Evolutionary conservation across 352 stramenopile genomes (phyloP).

Genomic region (Globisporangium nagaii): DNA sequence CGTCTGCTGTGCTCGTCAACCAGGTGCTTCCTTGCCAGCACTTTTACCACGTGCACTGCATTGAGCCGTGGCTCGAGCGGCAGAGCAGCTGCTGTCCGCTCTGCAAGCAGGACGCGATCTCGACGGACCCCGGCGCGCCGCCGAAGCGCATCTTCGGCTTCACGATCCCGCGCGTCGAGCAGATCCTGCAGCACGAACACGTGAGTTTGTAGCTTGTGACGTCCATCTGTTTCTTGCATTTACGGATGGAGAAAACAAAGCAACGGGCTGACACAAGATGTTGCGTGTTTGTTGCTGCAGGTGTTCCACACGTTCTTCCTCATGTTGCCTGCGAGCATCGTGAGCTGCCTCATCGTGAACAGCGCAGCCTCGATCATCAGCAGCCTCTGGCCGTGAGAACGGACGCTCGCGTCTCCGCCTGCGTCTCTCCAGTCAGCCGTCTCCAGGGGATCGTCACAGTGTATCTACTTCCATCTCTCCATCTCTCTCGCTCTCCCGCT

Average conservation of each 20-base stretch:
- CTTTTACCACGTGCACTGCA: constrained; percentile 83
- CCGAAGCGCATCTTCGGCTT: constrained; percentile 70
- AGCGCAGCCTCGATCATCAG: constrained; percentile 61
- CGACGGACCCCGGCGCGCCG: constrained; percentile 31
- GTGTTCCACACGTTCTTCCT: constrained; percentile 77
- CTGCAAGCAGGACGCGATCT: constrained; percentile 80
- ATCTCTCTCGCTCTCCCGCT: neutral
- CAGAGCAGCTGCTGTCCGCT: constrained; percentile 75
- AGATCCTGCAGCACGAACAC: constrained; percentile 75
- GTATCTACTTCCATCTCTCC: neutral
- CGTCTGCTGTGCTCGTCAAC: neutral
- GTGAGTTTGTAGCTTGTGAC: constrained; percentile 16
- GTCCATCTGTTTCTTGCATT: too few species aligned
- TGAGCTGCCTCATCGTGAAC: constrained; percentile 80
- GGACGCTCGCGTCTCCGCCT: too few species aligned
- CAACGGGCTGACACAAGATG: too few species aligned
- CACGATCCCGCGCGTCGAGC: constrained; percentile 43
- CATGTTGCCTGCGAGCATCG: constrained; percentile 73
- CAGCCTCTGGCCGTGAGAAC: constrained; percentile 64
- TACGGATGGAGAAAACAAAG: too few species aligned
- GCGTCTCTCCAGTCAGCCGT: neutral
- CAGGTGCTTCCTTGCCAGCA: constrained; percentile 80
- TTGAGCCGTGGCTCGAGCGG: constrained; percentile 80
- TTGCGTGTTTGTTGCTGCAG: constrained; percentile 18
- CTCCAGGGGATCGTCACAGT: neutral